phyloP scores from a whole-genome alignment of 192 early-diverging fungal species.

The Glomus cerebriforme region DNA sequence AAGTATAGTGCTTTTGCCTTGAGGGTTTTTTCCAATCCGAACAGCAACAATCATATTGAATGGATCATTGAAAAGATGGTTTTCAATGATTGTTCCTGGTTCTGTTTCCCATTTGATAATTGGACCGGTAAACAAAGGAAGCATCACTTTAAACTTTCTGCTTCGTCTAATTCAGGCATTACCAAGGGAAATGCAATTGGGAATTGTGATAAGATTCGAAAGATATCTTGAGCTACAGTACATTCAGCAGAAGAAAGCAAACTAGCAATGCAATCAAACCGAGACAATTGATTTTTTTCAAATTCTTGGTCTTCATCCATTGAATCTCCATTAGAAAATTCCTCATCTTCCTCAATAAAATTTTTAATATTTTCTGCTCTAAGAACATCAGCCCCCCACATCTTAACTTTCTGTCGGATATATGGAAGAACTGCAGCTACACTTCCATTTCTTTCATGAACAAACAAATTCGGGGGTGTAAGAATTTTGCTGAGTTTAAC shows the following conservation, averaged over 20 bases:
- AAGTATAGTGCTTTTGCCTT: conserved; percentile 25
- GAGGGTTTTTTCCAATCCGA: conserved; percentile 16
- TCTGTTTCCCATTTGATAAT: conserved; percentile 25
- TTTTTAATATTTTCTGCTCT: conserved; percentile 26
- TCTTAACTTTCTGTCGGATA: conserved; percentile 28
- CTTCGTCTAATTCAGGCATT: conserved; percentile 21
- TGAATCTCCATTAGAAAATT: not conserved
- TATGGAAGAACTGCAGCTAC: conserved; percentile 18
- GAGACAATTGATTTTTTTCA: conserved; percentile 8
- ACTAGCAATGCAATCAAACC: conserved; percentile 26
- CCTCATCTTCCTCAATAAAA: conserved; percentile 1
- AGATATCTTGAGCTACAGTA: conserved; percentile 29
- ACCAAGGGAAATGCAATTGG: conserved; percentile 28
- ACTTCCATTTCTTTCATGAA: not conserved
- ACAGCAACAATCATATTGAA: conserved; percentile 25
- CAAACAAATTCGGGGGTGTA: not conserved
- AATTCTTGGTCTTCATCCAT: not conserved
- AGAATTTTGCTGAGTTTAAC: conserved; percentile 10
- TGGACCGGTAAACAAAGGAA: conserved; percentile 16
- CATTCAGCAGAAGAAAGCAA: conserved; percentile 19
- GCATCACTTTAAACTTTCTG: conserved; percentile 23
- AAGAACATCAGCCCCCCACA: conserved; percentile 29
- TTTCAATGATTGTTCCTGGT: conserved; percentile 30
- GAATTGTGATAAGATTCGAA: conserved; percentile 30
- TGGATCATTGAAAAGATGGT: conserved; percentile 21